These are phyloP conservation scores for Chalaropsis ovoidea DNA, from an alignment of 2,329 filamentous ascomycete species.

Conservation along the genomic window DNA sequence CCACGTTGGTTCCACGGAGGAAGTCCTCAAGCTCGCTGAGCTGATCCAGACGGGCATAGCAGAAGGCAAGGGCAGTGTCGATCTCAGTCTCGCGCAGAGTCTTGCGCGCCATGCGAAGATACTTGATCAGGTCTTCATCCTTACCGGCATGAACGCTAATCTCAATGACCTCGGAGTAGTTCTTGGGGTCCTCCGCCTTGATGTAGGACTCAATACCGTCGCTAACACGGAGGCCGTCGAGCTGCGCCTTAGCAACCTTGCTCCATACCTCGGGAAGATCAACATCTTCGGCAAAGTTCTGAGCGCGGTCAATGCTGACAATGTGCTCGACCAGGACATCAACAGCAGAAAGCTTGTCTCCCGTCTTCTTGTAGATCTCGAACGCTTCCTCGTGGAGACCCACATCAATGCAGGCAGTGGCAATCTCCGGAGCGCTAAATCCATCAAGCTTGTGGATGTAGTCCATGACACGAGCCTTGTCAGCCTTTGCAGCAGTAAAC, in stretches of 20 bases:
- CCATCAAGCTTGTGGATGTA: conserved; percentile 87
- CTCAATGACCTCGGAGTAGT: conserved; percentile 93
- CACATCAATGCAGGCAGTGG: conserved; percentile 84
- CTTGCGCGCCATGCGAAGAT: conserved; percentile 92
- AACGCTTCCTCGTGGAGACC: conserved; percentile 95
- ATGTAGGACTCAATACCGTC: conserved; percentile 97
- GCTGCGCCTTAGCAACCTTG: conserved; percentile 92
- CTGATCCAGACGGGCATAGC: conserved; percentile 83
- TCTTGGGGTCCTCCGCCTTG: conserved; percentile 81
- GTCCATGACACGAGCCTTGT: conserved; percentile 88
- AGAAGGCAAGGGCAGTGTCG: conserved; percentile 89
- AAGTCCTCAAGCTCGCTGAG: conserved; percentile 93
- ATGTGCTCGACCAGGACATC: conserved; percentile 92
- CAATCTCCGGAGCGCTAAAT: conserved; percentile 88
- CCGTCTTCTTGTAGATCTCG: conserved; percentile 96
- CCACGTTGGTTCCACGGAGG: conserved; percentile 82
- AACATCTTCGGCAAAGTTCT: conserved; percentile 89
- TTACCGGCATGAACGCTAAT: conserved; percentile 91
- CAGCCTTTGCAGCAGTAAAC: conserved; percentile 91
- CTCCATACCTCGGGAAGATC: conserved; percentile 96
- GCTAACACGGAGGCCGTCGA: conserved; percentile 84
- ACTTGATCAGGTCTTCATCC: conserved; percentile 95
- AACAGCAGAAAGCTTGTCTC: conserved; percentile 75
- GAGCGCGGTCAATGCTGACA: conserved; percentile 94
- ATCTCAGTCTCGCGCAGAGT: conserved; percentile 87